phyloP scores from a whole-genome alignment of 176 grass and related monocot genomes.

The Oryza meridionalis region DNA sequence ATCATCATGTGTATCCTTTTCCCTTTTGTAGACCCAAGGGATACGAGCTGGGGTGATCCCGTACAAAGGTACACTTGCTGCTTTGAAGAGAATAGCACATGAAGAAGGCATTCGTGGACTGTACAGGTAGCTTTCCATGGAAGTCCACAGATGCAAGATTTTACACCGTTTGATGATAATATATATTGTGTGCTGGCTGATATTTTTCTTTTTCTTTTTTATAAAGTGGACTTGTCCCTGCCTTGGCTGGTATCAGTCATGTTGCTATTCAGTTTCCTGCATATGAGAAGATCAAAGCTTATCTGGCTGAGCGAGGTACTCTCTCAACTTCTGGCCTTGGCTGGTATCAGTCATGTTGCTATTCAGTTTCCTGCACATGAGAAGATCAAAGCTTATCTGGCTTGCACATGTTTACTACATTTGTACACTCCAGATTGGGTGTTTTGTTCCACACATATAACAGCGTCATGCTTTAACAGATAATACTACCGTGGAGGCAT shows the following conservation, averaged over 20 bases:
- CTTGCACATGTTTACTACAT: constrained; percentile 16
- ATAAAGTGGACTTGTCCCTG: constrained; percentile 84
- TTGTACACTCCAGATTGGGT: constrained; percentile 12
- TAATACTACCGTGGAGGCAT: constrained; percentile 85
- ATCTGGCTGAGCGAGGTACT: constrained; percentile 86
- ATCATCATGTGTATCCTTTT: constrained; percentile 21
- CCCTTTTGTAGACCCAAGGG: constrained; percentile 74
- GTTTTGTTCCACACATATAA: constrained; percentile 32
- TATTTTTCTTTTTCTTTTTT: constrained; percentile 16
- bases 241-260: constrained; percentile 93
- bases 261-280: constrained; percentile 97
- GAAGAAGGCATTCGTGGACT: constrained; percentile 94
- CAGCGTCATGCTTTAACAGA: constrained; percentile 49
- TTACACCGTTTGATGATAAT: constrained; percentile 1
- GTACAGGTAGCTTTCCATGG: constrained; percentile 62
- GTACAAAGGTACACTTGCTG: constrained; percentile 78
- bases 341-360: constrained; percentile 94
- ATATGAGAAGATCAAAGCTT: constrained; percentile 91
- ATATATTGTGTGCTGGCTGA: constrained; percentile 29
- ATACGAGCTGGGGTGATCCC: constrained; percentile 56
- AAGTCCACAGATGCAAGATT: not conserved
- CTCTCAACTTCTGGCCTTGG: constrained; percentile 51
- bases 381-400: constrained; percentile 90
- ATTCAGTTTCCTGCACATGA: constrained; percentile 96
- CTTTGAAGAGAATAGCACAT: constrained; percentile 75